Evolutionary conservation across 2,329 filamentous ascomycete species (phyloP).

Genomic region (Curvularia hawaiiensis): DNA sequence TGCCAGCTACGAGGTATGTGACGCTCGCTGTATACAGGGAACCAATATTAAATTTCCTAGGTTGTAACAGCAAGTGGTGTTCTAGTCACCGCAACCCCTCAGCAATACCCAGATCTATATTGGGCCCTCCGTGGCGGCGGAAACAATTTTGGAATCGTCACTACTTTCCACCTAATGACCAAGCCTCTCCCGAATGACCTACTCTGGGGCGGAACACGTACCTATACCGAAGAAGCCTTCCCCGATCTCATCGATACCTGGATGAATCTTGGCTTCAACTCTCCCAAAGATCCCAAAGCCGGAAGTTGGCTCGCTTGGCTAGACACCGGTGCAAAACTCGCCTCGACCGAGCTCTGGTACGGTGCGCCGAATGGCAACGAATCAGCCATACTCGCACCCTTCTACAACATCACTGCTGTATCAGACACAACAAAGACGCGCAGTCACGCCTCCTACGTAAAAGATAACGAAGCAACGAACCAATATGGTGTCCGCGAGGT

Average conservation of each 20-base stretch:
- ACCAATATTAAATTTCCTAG: neutral
- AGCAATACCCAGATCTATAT: constrained; percentile 30
- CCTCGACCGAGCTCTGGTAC: constrained; percentile 24
- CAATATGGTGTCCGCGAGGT: constrained; percentile 13
- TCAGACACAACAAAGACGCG: constrained; percentile 2
- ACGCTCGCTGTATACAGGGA: rapidly evolving
- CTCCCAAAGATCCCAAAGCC: constrained; percentile 28
- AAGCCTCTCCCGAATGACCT: constrained; percentile 17
- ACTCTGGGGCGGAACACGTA: constrained; percentile 20
- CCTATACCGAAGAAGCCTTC: constrained; percentile 15
- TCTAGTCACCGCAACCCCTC: constrained; percentile 17
- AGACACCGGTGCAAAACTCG: constrained; percentile 9
- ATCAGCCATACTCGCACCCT: constrained; percentile 2
- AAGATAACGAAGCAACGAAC: constrained; percentile 8
- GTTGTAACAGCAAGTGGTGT: constrained; percentile 45
- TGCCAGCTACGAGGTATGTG: constrained; percentile 22
- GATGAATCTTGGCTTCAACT: constrained; percentile 10
- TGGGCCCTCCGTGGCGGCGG: constrained; percentile 38
- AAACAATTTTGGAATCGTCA: constrained; percentile 33
- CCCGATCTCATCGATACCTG: constrained; percentile 21
- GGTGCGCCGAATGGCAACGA: constrained; percentile 17
- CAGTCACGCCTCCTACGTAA: constrained; percentile 2
- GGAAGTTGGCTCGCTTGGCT: constrained; percentile 36
- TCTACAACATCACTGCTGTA: constrained; percentile 7
- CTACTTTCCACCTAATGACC: constrained; percentile 21